phyloP scores from a whole-genome alignment of 2,329 filamentous ascomycete genomes.

The Talaromyces sp. region DNA sequence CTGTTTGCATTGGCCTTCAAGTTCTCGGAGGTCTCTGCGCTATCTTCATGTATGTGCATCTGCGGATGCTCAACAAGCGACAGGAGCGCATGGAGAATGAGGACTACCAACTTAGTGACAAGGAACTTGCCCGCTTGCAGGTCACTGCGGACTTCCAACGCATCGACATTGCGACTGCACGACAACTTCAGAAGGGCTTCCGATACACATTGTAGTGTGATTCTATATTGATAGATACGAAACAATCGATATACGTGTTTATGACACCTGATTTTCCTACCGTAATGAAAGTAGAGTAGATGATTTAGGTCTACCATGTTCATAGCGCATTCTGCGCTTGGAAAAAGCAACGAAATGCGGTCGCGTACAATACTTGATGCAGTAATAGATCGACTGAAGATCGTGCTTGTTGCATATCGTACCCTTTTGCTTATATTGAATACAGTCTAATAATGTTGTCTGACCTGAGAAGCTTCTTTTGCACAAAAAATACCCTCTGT shows the following conservation, averaged over 20 bases:
- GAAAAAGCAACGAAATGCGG: not conserved
- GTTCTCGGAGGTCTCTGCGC: slow-evolving; percentile 38
- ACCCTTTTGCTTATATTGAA: no score
- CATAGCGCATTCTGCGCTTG: no score
- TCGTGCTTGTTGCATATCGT: no score
- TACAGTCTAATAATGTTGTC: no score
- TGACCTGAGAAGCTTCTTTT: no score
- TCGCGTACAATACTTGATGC: no score
- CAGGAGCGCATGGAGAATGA: slow-evolving; percentile 55
- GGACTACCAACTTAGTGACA: slow-evolving; percentile 49
- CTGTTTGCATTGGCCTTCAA: slow-evolving; percentile 46
- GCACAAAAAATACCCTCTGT: no score
- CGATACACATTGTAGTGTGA: slow-evolving; percentile 50
- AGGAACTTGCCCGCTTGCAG: slow-evolving; percentile 51
- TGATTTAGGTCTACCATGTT: no score
- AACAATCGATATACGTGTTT: not conserved
- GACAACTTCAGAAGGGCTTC: slow-evolving; percentile 58
- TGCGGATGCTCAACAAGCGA: slow-evolving; percentile 53
- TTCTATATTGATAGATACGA: not conserved
- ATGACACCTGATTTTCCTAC: no score
- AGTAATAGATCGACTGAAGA: no score
- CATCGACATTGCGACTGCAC: slow-evolving; percentile 53
- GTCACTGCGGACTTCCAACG: slow-evolving; percentile 57
- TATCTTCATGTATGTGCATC: slow-evolving; percentile 41
- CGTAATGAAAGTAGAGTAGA: no score